Evolutionary conservation across 768 basidiomycete species (phyloP), one percentile per base, ranked within the genome.

Genomic region (Tricholoma bakamatsutake): DNA sequence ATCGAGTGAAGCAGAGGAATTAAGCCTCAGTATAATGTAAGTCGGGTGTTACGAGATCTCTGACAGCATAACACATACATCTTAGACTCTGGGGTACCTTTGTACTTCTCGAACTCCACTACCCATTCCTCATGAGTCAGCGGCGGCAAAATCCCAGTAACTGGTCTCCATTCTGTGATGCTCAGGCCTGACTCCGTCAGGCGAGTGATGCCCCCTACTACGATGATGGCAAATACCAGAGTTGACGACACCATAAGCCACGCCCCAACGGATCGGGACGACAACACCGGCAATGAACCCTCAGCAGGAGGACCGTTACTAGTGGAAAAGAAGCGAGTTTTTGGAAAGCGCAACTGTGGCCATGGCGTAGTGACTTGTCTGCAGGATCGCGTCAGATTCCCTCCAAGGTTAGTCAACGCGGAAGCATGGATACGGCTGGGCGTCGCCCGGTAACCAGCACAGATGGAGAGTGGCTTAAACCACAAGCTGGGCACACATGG

Each of bases 111-210:
- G 67, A 98, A 98, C 66, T 98, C 96, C 24, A 71, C 75, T 58
- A 82, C 76, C 97, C 97, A 99, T 49, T 90, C 83, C 7, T 74
- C 81, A 21, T 77, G 69, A 1, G 82, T 81, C 35, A 93, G 71
- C 0, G 97, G 97, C 15, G 95, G 95, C 15, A 94, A 66, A 50
- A 92, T 75, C 13, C 97, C 97, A 24, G 91, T 87, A 53, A 98
- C 84, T 11, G 96, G 94, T 51, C 82, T 80, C 97, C 97, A 99
- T 78, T 99, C 97, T 21, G 94, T 97, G 69, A 99, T 99, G 68
- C 93, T 95, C 57, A 99, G 75, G 12, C 97, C 97, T 13, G 93
- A 96, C 71, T 99, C 97, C 1, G 97, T 99, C 57, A 99, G 81
- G 42, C 97, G 88, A 2, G 97, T 99, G 57, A 99, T 81, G 8